These are phyloP conservation scores for Phylloporus arenicola DNA, from an alignment of 768 basidiomycete genomes.

Conservation along the genomic window DNA sequence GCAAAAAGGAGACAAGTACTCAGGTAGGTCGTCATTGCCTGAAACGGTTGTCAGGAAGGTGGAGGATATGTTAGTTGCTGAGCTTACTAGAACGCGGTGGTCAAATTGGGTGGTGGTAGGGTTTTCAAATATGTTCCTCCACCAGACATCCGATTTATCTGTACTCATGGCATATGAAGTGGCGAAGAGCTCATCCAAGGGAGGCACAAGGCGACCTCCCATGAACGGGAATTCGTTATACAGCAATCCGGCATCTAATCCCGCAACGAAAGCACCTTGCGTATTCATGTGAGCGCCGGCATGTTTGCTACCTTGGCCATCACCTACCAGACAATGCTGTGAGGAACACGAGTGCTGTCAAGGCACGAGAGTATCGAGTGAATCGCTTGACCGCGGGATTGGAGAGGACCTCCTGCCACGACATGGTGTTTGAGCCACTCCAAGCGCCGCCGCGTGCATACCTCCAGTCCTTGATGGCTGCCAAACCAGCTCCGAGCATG, in stretches of 20 bases:
- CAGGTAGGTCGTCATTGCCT: constrained; percentile 85
- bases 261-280: constrained; percentile 94
- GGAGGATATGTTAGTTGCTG: background rate
- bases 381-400: constrained; percentile 57
- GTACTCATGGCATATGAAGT: constrained; percentile 62
- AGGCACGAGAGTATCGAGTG: constrained; percentile 48
- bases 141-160: constrained; percentile 79
- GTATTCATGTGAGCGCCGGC: background rate
- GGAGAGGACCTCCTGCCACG: constrained; percentile 45
- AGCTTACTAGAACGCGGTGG: constrained; percentile 81
- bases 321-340: constrained; percentile 85
- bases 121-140: constrained; percentile 96
- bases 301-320: background rate
- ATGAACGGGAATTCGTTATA: constrained; percentile 98
- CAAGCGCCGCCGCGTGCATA: constrained; percentile 54
- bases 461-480: constrained; percentile 74
- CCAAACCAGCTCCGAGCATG: constrained; percentile 81
- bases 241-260: constrained; percentile 91
- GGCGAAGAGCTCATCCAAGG: constrained; percentile 76
- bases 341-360: constrained; percentile 78
- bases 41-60: constrained; percentile 2
- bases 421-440: constrained; percentile 45
- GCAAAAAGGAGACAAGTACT: constrained; percentile 60
- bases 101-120: constrained; percentile 97
- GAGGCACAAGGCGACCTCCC: constrained; percentile 84